A percentile compares a stretch with the other conserved stretches of the same genome.
Evolutionary conservation across 2,329 filamentous ascomycete species (phyloP).

Genomic region (Penicillium rolfsii): DNA sequence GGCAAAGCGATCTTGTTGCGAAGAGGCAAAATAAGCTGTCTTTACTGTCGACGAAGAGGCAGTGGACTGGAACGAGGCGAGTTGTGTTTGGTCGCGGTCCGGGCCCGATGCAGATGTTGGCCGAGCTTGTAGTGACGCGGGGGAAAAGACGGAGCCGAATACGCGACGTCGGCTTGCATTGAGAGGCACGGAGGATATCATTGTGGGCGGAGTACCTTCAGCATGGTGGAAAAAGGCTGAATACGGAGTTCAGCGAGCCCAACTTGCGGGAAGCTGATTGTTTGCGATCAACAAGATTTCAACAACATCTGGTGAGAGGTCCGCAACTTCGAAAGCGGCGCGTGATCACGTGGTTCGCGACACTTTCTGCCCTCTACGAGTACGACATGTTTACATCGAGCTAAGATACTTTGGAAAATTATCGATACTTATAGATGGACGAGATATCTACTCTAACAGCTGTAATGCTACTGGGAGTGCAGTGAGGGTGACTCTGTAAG

Average conservation of each 20-base stretch:
- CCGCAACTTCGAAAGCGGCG: conserved; percentile 5
- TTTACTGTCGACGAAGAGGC: conserved; percentile 22
- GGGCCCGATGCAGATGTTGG: conserved; percentile 34
- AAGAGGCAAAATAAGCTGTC: conserved; percentile 22
- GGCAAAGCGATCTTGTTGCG: conserved; percentile 15
- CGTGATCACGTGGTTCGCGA: conserved; percentile 14
- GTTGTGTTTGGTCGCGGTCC: conserved; percentile 21
- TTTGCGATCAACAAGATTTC: not conserved
- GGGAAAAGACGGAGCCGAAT: conserved; percentile 50
- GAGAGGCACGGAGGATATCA: conserved; percentile 33
- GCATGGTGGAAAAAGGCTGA: conserved; percentile 18
- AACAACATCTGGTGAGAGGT: not conserved
- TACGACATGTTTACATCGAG: not conserved
- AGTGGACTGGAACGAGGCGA: conserved; percentile 23
- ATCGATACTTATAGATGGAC: not conserved
- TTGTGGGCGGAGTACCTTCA: conserved; percentile 22
- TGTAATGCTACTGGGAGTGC: not conserved
- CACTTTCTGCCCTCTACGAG: not conserved
- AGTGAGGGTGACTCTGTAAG: not conserved
- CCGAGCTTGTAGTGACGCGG: conserved; percentile 40
- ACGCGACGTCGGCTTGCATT: conserved; percentile 43
- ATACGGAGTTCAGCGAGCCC: not conserved
- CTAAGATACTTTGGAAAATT: not conserved
- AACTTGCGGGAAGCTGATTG: conserved; percentile 4
- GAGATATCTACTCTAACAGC: conserved; percentile 5